Evolutionary conservation across 257 asterid genomes (phyloP).

Genomic region (Penstemon barbatus): DNA sequence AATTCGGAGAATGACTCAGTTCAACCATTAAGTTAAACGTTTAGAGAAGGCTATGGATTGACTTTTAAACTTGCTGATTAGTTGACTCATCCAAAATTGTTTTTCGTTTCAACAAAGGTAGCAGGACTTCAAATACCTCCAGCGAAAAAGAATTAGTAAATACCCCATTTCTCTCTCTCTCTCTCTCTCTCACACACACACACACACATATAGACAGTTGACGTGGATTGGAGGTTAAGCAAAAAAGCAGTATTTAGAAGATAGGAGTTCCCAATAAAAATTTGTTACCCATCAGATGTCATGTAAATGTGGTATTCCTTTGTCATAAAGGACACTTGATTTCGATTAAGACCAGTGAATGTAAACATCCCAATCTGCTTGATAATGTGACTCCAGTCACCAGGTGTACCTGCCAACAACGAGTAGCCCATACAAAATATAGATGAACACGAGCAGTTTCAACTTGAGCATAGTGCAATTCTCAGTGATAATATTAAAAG

Average conservation of each 20-base stretch:
- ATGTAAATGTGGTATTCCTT: constrained; percentile 92
- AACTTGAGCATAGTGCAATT: background rate
- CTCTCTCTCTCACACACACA: background rate
- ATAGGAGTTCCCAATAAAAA: constrained; percentile 3
- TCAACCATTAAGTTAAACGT: background rate
- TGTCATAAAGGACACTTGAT: constrained; percentile 86
- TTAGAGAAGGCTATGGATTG: background rate
- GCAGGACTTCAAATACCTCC: background rate
- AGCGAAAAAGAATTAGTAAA: background rate
- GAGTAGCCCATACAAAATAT: background rate
- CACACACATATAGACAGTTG: background rate
- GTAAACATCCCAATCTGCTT: constrained; percentile 99
- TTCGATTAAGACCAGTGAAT: constrained; percentile 78
- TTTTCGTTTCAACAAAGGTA: background rate
- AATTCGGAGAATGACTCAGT: background rate
- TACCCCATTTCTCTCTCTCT: background rate
- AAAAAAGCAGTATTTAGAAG: background rate
- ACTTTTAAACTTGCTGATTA: background rate
- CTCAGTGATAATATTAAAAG: background rate
- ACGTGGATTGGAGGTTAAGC: background rate
- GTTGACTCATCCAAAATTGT: background rate
- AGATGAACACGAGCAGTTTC: constrained; percentile 3
- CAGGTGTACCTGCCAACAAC: constrained; percentile 79
- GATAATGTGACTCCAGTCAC: constrained; percentile 98
- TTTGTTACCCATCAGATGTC: constrained; percentile 90